A percentile compares a stretch with the other conserved stretches of the same genome.
Conservation (phyloP, 257 asterid genomes). For the Vinca minor region DNA sequence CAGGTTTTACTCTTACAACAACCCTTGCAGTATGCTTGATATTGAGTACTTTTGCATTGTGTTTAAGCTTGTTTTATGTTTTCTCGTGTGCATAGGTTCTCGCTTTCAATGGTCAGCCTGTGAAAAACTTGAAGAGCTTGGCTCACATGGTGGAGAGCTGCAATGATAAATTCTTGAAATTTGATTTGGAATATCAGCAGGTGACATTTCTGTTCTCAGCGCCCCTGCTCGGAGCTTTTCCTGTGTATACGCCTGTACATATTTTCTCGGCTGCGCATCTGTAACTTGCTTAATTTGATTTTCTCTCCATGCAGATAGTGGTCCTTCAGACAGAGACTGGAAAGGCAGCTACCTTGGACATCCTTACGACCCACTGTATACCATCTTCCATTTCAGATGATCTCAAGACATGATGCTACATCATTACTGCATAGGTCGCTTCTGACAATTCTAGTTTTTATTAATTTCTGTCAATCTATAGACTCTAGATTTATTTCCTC, state of each 20-base stretch:
- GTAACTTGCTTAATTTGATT: background rate
- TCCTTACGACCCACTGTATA: constrained; percentile 78
- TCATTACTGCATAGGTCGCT: background rate
- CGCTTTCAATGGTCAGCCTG: constrained; percentile 72
- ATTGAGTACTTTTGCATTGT: constrained; percentile 3
- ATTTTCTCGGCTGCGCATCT: too few relatives aligned
- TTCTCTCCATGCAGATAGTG: constrained; percentile 54
- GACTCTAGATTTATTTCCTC: background rate
- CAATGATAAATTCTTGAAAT: constrained; percentile 62
- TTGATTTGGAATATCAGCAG: constrained; percentile 87
- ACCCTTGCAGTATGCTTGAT: background rate
- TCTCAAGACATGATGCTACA: constrained; percentile 41
- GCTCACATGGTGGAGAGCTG: constrained; percentile 88
- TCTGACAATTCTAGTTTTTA: background rate
- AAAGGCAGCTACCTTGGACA: constrained; percentile 83
- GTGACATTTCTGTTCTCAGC: constrained; percentile 17
- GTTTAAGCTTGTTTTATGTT: background rate
- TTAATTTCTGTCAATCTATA: too few relatives aligned
- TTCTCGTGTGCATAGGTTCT: constrained; percentile 38
- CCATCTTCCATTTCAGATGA: constrained; percentile 91
- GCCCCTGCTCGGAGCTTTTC: background rate
- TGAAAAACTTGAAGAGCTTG: constrained; percentile 77
- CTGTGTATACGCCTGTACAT: background rate
- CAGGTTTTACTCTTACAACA: constrained; percentile 47
- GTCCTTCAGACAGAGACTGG: constrained; percentile 68